phyloP scores from a whole-genome alignment of 495 filamentous ascomycete genomes.

The Zalerion maritima region DNA sequence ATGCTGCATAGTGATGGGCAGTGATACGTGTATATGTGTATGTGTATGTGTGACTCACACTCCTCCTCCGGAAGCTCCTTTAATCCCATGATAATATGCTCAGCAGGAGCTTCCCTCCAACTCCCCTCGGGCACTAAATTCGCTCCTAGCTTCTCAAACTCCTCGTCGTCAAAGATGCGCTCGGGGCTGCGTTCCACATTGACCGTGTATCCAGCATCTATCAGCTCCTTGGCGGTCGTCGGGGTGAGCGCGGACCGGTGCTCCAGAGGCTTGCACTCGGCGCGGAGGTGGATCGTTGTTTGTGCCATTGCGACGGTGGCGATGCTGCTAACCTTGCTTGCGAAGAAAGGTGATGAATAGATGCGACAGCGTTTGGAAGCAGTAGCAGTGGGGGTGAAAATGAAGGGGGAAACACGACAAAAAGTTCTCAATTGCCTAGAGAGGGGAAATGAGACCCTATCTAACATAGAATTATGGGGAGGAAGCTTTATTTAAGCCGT shows the following conservation, averaged over 20 bases:
- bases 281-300: constrained; percentile 29
- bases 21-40: not conserved
- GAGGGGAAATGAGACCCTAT: too few relatives aligned
- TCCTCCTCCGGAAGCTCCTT: constrained; percentile 89
- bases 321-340: too few relatives aligned
- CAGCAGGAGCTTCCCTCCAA: constrained; percentile 60
- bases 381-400: too few relatives aligned
- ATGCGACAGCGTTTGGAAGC: too few relatives aligned
- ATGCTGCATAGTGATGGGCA: constrained; percentile 4
- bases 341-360: too few relatives aligned
- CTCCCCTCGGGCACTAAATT: constrained; percentile 67
- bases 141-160: constrained; percentile 50
- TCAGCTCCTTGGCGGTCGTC: constrained; percentile 58
- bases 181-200: constrained; percentile 66
- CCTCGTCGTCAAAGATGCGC: constrained; percentile 70
- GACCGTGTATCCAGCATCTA: constrained; percentile 73
- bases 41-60: constrained; percentile 26
- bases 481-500: too few relatives aligned
- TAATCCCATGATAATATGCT: constrained; percentile 77
- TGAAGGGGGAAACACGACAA: too few relatives aligned
- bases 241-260: constrained; percentile 39
- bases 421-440: too few relatives aligned
- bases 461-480: too few relatives aligned
- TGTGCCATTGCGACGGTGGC: constrained; percentile 17
- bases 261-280: constrained; percentile 42